Evolutionary conservation across 2,329 filamentous ascomycete species (phyloP), one percentile per base, ranked within the genome.

Genomic region (Arachnopeziza araneosa): DNA sequence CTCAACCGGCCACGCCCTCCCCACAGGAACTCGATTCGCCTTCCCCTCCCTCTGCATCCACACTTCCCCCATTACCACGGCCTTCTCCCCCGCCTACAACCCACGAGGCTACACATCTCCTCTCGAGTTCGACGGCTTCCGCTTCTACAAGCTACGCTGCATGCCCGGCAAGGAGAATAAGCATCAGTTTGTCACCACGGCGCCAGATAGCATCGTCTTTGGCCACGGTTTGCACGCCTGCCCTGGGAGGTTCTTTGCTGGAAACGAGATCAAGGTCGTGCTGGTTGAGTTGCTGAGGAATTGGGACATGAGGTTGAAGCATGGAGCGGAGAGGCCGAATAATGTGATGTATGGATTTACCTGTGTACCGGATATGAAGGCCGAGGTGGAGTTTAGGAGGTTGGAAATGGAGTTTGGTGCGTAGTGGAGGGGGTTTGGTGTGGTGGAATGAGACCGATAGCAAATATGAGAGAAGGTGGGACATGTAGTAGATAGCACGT

Each of bases 211-310:
- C 12, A 44, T 44, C 36, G 36, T 44, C 23, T 78, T 77, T 57
- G 76, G 76, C 1, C 72, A 77, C 60, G 76, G 76, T 19, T 68
- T 70, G 44, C 75, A 77, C 58, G 75, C 75, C 10, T 79, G 77
- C 32, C 77, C 76, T 0, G 76, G 76, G 0, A 67, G 76, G 0
- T 78, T 77, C 67, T 71, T 77, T 52, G 73, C 73, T 2, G 69
- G 68, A n/a, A 73, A 73, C 54, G 72, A 76, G 66, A 67, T 77
- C 22, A 76, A 77, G 70, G 63, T 75, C 17, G 48, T 70, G 24
- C 56, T 75, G 36, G 36, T 19, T 17, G 36, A 44, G 36, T 14
- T 44, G 12, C 17, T 44, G 36, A 44, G 36, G 36, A 19, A 44
- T 44, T 44, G 17, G 36, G 36, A 44, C 6, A 19, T 44, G 36